Evolutionary conservation across 2,329 filamentous ascomycete species (phyloP).

Genomic region (Clarireedia monteithiana): DNA sequence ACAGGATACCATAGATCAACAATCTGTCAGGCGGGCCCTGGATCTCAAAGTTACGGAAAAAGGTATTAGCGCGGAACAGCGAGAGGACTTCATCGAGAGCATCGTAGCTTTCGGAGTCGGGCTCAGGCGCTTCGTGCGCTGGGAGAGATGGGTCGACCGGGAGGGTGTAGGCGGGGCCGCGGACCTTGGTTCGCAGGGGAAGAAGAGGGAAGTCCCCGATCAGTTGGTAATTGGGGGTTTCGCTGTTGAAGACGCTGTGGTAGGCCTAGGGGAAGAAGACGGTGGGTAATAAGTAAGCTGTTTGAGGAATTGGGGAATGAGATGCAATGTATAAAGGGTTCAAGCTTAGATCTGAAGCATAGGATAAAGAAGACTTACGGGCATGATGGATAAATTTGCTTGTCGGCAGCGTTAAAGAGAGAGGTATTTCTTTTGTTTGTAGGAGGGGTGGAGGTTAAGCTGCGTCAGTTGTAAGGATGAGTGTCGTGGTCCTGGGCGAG

Average conservation of each 20-base stretch:
- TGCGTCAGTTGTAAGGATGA: no score
- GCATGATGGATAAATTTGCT: background rate
- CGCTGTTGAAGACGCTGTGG: slow-evolving; percentile 92
- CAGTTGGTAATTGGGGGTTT: slow-evolving; percentile 44
- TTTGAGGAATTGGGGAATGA: background rate
- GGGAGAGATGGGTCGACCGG: slow-evolving; percentile 44
- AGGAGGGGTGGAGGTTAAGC: background rate
- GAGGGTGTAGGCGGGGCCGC: slow-evolving; percentile 89
- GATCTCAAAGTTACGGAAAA: slow-evolving; percentile 99
- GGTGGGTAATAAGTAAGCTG: slow-evolving; percentile 1
- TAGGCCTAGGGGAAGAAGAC: slow-evolving; percentile 58
- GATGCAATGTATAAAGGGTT: background rate
- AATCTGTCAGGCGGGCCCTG: slow-evolving; percentile 91
- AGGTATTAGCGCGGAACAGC: slow-evolving; percentile 94
- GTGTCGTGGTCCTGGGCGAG: background rate
- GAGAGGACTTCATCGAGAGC: slow-evolving; percentile 88
- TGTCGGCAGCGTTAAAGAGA: background rate
- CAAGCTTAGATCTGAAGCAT: no score
- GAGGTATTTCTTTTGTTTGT: background rate
- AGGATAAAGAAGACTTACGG: background rate
- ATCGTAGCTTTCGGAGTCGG: slow-evolving; percentile 90
- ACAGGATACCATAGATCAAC: slow-evolving; percentile 93
- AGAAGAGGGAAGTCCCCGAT: slow-evolving; percentile 92
- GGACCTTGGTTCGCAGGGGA: slow-evolving; percentile 87
- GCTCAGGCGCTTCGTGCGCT: slow-evolving; percentile 53